Percentiles rank a stretch among this genome's conserved stretches.
Evolutionary conservation across 176 grass and related monocot genomes (phyloP).

Genomic region (Rhynchospora breviuscula): DNA sequence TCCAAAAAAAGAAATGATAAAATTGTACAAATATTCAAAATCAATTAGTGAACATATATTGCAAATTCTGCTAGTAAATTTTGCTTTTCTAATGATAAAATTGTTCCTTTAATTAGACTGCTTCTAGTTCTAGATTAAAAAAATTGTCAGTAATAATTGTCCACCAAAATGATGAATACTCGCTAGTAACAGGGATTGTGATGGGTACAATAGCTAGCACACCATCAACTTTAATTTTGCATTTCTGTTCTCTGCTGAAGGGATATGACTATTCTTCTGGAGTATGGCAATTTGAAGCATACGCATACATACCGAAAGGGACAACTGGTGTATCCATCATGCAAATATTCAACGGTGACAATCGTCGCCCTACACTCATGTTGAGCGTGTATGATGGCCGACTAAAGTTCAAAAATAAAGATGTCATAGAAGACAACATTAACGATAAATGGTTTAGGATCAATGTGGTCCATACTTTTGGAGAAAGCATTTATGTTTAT

Average conservation of each 20-base stretch:
- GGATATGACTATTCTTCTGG: slow-evolving; percentile 31
- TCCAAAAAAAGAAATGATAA: too few species aligned
- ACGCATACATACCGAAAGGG: slow-evolving; percentile 29
- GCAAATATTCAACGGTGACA: slow-evolving; percentile 34
- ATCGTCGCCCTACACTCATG: slow-evolving; percentile 31
- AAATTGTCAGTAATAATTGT: too few species aligned
- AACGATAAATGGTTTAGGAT: slow-evolving; percentile 38
- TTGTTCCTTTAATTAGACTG: too few species aligned
- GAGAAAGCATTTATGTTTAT: slow-evolving; percentile 13
- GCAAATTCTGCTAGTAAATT: too few species aligned
- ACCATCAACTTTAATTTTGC: neutral
- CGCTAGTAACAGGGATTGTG: too few species aligned
- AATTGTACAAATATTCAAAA: too few species aligned
- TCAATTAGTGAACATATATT: too few species aligned
- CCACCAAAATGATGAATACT: too few species aligned
- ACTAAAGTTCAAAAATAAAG: slow-evolving; percentile 30
- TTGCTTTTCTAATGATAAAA: too few species aligned
- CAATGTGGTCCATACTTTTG: slow-evolving; percentile 48
- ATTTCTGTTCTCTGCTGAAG: neutral
- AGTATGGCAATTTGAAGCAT: slow-evolving; percentile 54
- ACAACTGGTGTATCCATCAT: slow-evolving; percentile 38
- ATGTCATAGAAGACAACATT: slow-evolving; percentile 24
- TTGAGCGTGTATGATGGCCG: slow-evolving; percentile 37
- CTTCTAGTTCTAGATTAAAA: too few species aligned
- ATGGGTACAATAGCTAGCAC: too few species aligned